Evolutionary conservation across 2,329 filamentous ascomycete genomes (phyloP), one percentile per base, ranked within the genome.

Genomic region (Sporothrix dimorphospora): DNA sequence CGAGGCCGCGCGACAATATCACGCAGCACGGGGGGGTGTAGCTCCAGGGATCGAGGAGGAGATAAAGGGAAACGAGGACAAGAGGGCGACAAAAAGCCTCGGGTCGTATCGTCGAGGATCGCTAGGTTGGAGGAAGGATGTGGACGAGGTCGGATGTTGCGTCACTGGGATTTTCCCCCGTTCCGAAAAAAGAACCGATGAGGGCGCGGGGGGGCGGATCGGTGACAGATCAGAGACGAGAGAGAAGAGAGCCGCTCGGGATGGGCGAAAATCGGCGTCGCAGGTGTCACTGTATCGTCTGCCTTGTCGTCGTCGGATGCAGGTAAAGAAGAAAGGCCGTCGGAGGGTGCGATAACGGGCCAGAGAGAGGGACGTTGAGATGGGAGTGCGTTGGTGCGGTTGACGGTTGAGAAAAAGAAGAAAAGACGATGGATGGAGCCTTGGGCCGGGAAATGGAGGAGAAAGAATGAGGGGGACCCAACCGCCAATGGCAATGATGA

Each of bases 371-470:
- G 65, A 38, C 42, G 63, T 66, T 34, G 42, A 45, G 57, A 61
- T n/a, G 19, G 30, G 16, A 61, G 55, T 30, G 16, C 55, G 55
- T n/a, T 19, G 63, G n/a, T 55, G 49, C 16, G 24, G 49, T 57
- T 45, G 47, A 38, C n/a, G n/a, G n/a, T n/a, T n/a, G 34, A 53
- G 34, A 40, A 49, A 24, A n/a, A 69, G 30, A 68, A 40, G 65
- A 38, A 42, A 34, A 24, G 27, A 38, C 16, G 12, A 51, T 21
- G 27, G 66, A 53, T 38, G 47, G 21, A 69, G 67, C 67, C 67
- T 69, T 69, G 55, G 69, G 69, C 40, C 38, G 30, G 49, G 55
- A 70, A 63, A 70, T 67, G 65, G 65, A 34, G 45, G 45, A 38
- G 65, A 51, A 34, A 49, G 45, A 34, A 19, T 9, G 40, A 34